Evolutionary conservation across 352 stramenopile species (phyloP), one percentile per base, ranked within the genome.

Genomic region (Globisporangium echinulatum): DNA sequence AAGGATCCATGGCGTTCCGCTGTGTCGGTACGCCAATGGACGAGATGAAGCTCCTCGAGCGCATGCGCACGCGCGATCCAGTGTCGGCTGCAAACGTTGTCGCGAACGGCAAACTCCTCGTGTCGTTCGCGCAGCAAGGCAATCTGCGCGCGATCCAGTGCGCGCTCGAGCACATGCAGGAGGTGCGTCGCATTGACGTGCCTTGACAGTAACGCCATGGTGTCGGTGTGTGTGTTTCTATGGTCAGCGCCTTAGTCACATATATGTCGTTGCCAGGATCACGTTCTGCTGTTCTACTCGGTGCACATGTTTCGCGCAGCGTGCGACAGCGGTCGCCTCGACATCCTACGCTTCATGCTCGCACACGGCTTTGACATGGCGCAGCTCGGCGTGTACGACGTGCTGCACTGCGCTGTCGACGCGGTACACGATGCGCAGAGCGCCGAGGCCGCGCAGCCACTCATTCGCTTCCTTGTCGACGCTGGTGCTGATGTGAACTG

Each of bases 291-390:
- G 25, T 92, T 88, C 59, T 85, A 90, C 58, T 65, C 61, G 19
- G 69, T 85, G 50, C 75, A 75, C 40, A 88, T 89, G 74, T 92
- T 92, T 51, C 77, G 78, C 33, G 68, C 77, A 17, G 82, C 82
- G 58, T 88, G 76, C 50, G 13, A 44, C 3, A 54, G 50, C 8
- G 69, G 59, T 4, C 72, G 72, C 33, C 49, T 90, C 25, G 81
- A 90, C 55, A 70, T 90, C 33, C 53, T 92, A 44, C 73, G 66
- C 7, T 81, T 88, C 54, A 75, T 90, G 77, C 52, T 90, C 10
- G 42, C 64, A 46, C 82, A 90, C 37, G 81, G 81, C 56, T 89
- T 92, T 52, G 74, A 88, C 49, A 56, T 85, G 9, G 62, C 74
- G 50, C 75, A 88, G 46, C 61, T 71, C n/a, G 75, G 68, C 39